Evolutionary conservation across 163 green algal genomes (phyloP), one percentile per base, ranked within the genome.

Genomic region (Scenedesmus sp.): DNA sequence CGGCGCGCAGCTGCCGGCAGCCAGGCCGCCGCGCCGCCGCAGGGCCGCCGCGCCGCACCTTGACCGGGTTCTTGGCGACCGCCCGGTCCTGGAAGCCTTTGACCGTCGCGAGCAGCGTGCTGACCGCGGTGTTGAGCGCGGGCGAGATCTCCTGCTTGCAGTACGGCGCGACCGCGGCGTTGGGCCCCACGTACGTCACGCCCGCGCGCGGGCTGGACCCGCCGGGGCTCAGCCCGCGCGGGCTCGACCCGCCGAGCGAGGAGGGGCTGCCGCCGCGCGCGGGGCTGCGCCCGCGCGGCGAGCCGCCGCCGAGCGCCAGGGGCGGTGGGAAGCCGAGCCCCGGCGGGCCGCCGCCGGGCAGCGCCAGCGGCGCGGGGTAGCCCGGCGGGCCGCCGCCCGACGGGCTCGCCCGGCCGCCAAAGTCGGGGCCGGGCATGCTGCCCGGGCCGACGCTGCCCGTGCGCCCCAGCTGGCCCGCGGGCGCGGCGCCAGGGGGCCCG

Each of bases 71-170:
- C 56, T 76, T 82, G 15, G 78, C 66, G 56, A 89, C 83, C 3
- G 87, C 87, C 1, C 83, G 53, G 65, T 91, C 87, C 62, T 91
- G 87, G 64, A 90, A 89, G 45, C 67, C 82, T n/a, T 87, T 87
- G 47, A 91, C 65, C 14, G 28, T 39, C 2, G 65, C 56, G 73
- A 91, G 70, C 77, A 87, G 50, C 28, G 82, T 74, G 10, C 62
- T 34, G n/a, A 89, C 84, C 29, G 84, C 67, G 2, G 47, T 31
- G 57, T 91, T 87, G 13, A 91, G 74, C 24, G 83, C 82, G 2
- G 63, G 45, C 3, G 56, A 82, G 60, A 89, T 86, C 33, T 86
- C 77, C 70, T 86, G 77, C 42, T 58, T 51, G 71, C 74, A 82
- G 70, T 84, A 80, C 22, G 14, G 18, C 50, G 53, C 33, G 14